Conservation (phyloP, 2,329 filamentous ascomycete species). For the Ustulina deusta region DNA sequence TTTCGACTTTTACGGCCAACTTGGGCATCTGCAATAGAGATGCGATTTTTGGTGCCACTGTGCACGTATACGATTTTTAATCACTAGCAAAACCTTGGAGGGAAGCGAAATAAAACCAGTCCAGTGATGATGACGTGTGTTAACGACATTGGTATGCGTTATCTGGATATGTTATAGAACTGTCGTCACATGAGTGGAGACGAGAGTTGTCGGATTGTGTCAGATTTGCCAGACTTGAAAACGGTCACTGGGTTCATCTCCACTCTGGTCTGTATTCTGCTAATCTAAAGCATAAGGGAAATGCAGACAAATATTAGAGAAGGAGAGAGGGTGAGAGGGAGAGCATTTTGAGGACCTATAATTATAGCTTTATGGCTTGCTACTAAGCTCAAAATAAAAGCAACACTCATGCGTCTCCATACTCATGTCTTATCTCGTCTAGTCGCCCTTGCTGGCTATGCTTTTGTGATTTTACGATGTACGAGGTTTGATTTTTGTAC, state of each 20-base stretch:
- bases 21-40: conserved; percentile 28
- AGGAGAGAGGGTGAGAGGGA: background rate
- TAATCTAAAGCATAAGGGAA: conserved; percentile 1
- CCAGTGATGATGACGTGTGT: background rate
- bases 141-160: conserved; percentile 24
- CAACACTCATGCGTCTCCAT: conserved; percentile 25
- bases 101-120: conserved; percentile 15
- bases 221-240: conserved; percentile 19
- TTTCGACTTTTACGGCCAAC: conserved; percentile 15
- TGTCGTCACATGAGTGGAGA: conserved; percentile 13
- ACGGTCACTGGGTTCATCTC: conserved; percentile 2
- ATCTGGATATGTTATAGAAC: conserved; percentile 39
- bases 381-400: conserved; percentile 30
- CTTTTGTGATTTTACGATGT: background rate
- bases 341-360: conserved; percentile 12
- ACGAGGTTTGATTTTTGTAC: background rate
- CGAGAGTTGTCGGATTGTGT: conserved; percentile 17
- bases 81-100: conserved; percentile 25
- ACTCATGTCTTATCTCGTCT: background rate
- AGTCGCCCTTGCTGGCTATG: background rate
- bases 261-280: conserved; percentile 5
- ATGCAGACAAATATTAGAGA: conserved; percentile 11
- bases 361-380: conserved; percentile 20
- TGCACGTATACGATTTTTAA: conserved; percentile 37
- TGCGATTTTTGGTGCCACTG: conserved; percentile 14